A percentile compares a stretch with the other conserved stretches of the same genome.
These are phyloP conservation scores for Pythium phragmiticola DNA, from an alignment of 352 stramenopile species.

Conservation along the genomic window DNA sequence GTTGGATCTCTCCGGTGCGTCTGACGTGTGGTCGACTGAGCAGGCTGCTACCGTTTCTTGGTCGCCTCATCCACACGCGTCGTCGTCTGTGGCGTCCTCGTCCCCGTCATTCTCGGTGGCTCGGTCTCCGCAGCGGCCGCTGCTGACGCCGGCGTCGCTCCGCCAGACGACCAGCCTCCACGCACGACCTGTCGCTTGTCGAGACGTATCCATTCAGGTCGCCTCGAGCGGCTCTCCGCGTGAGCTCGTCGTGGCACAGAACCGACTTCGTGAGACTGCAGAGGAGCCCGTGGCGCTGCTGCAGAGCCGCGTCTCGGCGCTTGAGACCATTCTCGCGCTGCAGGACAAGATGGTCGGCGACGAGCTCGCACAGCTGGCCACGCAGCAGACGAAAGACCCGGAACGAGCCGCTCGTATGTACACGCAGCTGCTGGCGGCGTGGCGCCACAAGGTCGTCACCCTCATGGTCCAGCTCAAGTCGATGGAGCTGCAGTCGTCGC, in stretches of 20 bases:
- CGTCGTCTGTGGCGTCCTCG: not conserved
- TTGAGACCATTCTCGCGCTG: constrained; percentile 59
- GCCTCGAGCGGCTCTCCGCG: not conserved
- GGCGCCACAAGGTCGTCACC: constrained; percentile 57
- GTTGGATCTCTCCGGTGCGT: constrained; percentile 25
- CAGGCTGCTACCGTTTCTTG: not conserved
- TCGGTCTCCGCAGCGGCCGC: not conserved
- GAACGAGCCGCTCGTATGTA: constrained; percentile 32
- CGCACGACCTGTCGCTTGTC: not conserved
- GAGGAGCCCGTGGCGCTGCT: constrained; percentile 30
- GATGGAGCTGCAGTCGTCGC: constrained; percentile 28
- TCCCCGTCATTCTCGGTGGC: not conserved
- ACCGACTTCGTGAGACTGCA: not conserved
- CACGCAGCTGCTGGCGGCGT: constrained; percentile 36
- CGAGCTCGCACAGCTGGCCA: constrained; percentile 32
- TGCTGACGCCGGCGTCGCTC: constrained; percentile 22
- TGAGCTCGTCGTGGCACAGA: not conserved
- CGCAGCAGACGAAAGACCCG: constrained; percentile 14
- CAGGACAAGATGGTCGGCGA: constrained; percentile 53
- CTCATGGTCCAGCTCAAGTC: constrained; percentile 58
- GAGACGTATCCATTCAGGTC: not conserved
- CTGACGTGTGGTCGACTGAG: constrained; percentile 7
- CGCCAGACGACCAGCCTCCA: not conserved
- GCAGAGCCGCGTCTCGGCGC: constrained; percentile 43
- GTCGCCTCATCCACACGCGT: not conserved